Base-by-base conservation (phyloP, 2,329 filamentous ascomycete species). In the Pseudonectria buxi region DNA sequence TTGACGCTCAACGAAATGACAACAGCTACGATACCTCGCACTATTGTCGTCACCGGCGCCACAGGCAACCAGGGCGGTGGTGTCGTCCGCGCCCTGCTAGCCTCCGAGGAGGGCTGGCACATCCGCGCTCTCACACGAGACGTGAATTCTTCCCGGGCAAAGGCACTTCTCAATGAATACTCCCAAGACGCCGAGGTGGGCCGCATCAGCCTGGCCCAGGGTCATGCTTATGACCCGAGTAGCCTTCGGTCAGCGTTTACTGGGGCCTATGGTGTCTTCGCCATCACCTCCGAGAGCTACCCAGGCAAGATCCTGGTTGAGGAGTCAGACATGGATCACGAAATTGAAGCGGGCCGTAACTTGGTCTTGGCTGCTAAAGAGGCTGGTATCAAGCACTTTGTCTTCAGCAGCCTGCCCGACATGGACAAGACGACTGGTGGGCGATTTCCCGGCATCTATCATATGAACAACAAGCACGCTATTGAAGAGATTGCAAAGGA, bases 351-450 rank as follows among this genome's bases (percentile, higher is more conserved):
- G 13, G 41, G 43, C 10, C 13, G 30, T 9, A 46, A 44, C 13
- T 40, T 46, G 14, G 34, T 44, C 7, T 36, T 38, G 9, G 39
- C 41, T 10, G 43, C 41, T 5, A 31, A 40, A 12, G 10, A 26
- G 6, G 39, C 38, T 30, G 32, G 30, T 13, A 30, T 44, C 26
- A 5, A 39, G 13, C 41, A 46, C 26, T 46, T 46, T 31, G 41
- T 46, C 4, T 28, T 46, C 11, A 46, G 43, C 26, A 44, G 41
- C 13, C 27, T 46, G 13, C 43, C 41, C 4, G 33, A 42, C 22
- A 15, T 44, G 24, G 30, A 26, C 3, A 18, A 26, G 7, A 39
- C 34, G 1, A 46, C 38, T 25, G 11, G 18, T 4, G 41, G 41
- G 1, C 32, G 9, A 22, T 44, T 35, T n/a, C 33, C 26, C 5